These are phyloP conservation scores for Pleurotus citrinopileatus DNA, from an alignment of 768 basidiomycete genomes.

Conservation along the genomic window DNA sequence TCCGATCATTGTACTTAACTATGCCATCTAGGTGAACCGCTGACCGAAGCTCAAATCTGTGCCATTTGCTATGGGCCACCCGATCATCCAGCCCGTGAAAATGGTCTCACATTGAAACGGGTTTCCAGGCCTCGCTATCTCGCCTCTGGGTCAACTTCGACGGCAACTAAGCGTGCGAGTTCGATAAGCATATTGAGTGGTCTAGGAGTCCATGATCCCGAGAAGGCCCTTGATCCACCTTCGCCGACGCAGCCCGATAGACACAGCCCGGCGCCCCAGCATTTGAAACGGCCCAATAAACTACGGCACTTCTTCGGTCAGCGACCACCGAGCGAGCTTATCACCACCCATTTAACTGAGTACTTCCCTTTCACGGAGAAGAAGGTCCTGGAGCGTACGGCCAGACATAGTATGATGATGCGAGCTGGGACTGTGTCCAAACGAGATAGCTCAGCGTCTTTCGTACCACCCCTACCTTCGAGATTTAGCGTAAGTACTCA, in stretches of 20 bases:
- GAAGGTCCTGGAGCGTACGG: constrained; percentile 85
- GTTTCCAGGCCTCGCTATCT: constrained; percentile 30
- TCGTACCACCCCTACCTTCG: constrained; percentile 44
- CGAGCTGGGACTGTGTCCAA: constrained; percentile 36
- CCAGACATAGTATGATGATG: constrained; percentile 85
- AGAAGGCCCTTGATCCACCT: constrained; percentile 56
- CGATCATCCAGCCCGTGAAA: constrained; percentile 75
- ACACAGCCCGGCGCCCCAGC: constrained; percentile 21
- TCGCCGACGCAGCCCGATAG: constrained; percentile 41
- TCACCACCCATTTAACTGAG: constrained; percentile 89
- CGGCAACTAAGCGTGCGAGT: constrained; percentile 86
- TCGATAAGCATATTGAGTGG: constrained; percentile 93
- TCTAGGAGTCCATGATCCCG: constrained; percentile 82
- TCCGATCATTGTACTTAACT: background rate
- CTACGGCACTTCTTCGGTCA: constrained; percentile 97
- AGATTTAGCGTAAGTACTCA: constrained; percentile 65
- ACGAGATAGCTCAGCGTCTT: constrained; percentile 52
- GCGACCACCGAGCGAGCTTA: constrained; percentile 95
- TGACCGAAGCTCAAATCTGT: constrained; percentile 80
- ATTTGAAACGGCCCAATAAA: constrained; percentile 58
- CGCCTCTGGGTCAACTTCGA: constrained; percentile 25
- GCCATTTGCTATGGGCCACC: constrained; percentile 80
- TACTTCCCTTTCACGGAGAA: constrained; percentile 95
- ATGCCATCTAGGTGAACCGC: constrained; percentile 54
- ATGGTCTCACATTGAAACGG: constrained; percentile 72